Conservation (phyloP, 2,329 filamentous ascomycete species). For the Monosporascus cannonballus region DNA sequence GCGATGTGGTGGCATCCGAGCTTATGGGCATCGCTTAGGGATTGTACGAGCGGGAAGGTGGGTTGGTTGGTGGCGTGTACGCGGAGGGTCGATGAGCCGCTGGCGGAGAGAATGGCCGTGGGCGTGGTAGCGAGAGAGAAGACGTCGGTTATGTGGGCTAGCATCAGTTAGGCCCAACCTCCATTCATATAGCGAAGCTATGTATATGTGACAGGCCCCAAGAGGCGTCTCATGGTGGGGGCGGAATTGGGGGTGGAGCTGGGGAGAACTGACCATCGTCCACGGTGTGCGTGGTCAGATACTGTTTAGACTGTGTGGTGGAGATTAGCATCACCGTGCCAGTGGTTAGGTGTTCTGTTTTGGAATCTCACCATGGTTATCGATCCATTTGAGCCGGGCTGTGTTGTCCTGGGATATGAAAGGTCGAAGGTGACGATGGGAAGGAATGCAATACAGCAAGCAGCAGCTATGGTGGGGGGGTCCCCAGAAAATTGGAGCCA, state of each 20-base stretch:
- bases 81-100: slow-evolving; percentile 76
- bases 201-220: not conserved
- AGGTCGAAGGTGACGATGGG: slow-evolving; percentile 7
- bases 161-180: not conserved
- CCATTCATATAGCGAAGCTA: no score
- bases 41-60: slow-evolving; percentile 72
- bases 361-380: slow-evolving; percentile 31
- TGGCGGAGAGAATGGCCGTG: slow-evolving; percentile 71
- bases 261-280: slow-evolving; percentile 60
- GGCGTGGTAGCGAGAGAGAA: slow-evolving; percentile 75
- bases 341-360: not conserved
- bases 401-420: slow-evolving; percentile 11
- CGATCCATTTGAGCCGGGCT: slow-evolving; percentile 26
- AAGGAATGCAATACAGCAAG: not conserved
- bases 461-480: slow-evolving; percentile 24
- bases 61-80: slow-evolving; percentile 69
- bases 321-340: slow-evolving; percentile 1
- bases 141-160: slow-evolving; percentile 79
- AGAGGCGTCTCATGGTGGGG: slow-evolving; percentile 4
- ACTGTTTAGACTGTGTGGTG: slow-evolving; percentile 90
- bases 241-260: not conserved
- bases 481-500: slow-evolving; percentile 9
- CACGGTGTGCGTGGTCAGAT: slow-evolving; percentile 85
- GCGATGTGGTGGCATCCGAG: slow-evolving; percentile 88
- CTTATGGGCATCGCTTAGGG: slow-evolving; percentile 72